Percentiles rank a stretch among this genome's conserved stretches.
Evolutionary conservation across 768 basidiomycete genomes (phyloP).

Genomic region (Pleurotus sapidus): DNA sequence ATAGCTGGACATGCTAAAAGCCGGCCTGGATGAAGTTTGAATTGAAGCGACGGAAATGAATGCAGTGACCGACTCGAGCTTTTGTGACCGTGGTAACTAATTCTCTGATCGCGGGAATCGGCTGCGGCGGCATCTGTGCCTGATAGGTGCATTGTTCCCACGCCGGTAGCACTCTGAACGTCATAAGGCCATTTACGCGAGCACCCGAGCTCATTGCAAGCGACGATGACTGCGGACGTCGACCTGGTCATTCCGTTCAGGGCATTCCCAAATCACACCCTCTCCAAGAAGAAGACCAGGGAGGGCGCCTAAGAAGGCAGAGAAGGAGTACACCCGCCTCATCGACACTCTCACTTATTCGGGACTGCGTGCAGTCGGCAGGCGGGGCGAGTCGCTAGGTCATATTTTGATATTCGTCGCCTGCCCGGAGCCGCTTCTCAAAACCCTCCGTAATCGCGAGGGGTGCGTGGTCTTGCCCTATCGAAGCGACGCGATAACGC

Average conservation of each 20-base stretch:
- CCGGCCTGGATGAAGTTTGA: conserved; percentile 1
- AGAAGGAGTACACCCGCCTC: conserved; percentile 66
- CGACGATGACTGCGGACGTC: conserved; percentile 49
- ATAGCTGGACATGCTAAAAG: conserved; percentile 62
- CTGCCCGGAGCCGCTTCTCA: conserved; percentile 60
- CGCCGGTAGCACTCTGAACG: background rate
- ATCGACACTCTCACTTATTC: conserved; percentile 57
- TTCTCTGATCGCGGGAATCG: background rate
- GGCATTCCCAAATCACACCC: conserved; percentile 35
- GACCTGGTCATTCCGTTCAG: conserved; percentile 77
- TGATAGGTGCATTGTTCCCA: too few relatives aligned
- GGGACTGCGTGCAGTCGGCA: conserved; percentile 69
- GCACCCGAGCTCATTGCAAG: background rate
- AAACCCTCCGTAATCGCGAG: conserved; percentile 69
- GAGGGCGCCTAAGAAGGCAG: conserved; percentile 62
- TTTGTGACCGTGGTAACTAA: background rate
- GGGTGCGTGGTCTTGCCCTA: conserved; percentile 43
- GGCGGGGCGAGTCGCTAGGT: conserved; percentile 73
- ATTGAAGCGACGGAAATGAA: background rate
- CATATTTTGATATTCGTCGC: conserved; percentile 76
- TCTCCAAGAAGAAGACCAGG: conserved; percentile 61
- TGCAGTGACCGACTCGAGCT: background rate
- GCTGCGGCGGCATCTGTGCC: too few relatives aligned
- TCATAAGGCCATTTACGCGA: background rate
- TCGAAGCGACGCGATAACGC: too few relatives aligned